Conservation (phyloP, 176 grass and related monocot genomes). For the Cenchrus americanus region DNA sequence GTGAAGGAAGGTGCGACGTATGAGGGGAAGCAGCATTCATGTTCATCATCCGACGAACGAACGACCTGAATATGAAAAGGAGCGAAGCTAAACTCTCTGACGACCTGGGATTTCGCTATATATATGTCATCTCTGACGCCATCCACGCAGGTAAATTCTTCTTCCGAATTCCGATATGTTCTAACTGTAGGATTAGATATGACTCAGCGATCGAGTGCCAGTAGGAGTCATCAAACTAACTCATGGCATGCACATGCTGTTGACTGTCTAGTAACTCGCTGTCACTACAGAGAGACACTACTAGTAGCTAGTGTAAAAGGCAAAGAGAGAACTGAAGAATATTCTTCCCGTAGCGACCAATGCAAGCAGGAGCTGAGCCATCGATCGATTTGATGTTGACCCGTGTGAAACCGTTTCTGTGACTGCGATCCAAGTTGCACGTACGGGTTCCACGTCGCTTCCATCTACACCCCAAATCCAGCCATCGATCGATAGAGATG, state of each 20-base stretch:
- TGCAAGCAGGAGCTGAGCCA: neutral
- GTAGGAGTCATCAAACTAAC: neutral
- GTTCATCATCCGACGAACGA: neutral
- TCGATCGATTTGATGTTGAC: neutral
- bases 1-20: neutral
- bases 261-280: slow-evolving; percentile 16
- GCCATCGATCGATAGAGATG: no score
- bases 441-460: slow-evolving; percentile 14
- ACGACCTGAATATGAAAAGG: neutral
- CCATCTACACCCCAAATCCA: neutral
- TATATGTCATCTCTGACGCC: slow-evolving; percentile 13
- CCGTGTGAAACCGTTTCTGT: slow-evolving; percentile 19
- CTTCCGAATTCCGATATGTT: neutral
- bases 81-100: slow-evolving; percentile 20
- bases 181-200: neutral
- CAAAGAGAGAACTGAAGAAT: neutral
- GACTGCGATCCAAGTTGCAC: neutral
- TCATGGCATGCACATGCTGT: neutral
- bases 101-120: neutral
- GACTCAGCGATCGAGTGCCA: neutral
- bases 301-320: slow-evolving; percentile 1
- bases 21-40: neutral
- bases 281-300: neutral
- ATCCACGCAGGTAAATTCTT: neutral
- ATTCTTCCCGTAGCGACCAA: neutral